phyloP scores from a whole-genome alignment of 129 eudicot genomes.

The Chrysanthemum lavandulifolium region DNA sequence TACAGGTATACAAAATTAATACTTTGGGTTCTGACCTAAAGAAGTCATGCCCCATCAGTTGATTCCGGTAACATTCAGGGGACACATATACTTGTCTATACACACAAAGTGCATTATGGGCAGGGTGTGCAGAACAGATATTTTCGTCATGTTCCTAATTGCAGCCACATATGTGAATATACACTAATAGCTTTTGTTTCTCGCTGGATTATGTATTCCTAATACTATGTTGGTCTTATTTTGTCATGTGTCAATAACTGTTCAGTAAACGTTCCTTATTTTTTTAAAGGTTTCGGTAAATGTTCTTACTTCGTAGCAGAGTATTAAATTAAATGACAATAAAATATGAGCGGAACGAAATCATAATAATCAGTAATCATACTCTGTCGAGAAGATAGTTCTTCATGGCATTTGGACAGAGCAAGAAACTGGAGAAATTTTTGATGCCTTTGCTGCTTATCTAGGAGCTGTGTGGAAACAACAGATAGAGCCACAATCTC shows the following conservation, averaged over 20 bases:
- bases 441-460: constrained; percentile 88
- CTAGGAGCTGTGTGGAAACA: constrained; percentile 77
- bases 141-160: neutral
- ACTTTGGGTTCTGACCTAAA: neutral
- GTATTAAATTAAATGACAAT: constrained; percentile 3
- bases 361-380: constrained; percentile 27
- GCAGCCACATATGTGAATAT: neutral
- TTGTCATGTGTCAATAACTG: neutral
- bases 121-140: neutral
- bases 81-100: neutral
- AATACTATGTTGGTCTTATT: neutral
- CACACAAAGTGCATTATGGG: neutral
- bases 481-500: constrained; percentile 75
- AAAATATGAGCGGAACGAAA: constrained; percentile 12
- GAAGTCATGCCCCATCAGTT: too few relatives aligned
- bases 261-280: neutral
- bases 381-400: constrained; percentile 73
- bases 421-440: constrained; percentile 93
- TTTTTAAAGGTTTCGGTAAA: too few relatives aligned
- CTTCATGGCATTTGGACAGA: constrained; percentile 92
- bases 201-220: neutral
- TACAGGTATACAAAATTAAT: neutral
- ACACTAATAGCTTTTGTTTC: too few relatives aligned
- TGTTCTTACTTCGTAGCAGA: neutral
- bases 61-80: too few relatives aligned